Evolutionary conservation across 352 stramenopile genomes (phyloP).

Genomic region (Phytophthora multivora): DNA sequence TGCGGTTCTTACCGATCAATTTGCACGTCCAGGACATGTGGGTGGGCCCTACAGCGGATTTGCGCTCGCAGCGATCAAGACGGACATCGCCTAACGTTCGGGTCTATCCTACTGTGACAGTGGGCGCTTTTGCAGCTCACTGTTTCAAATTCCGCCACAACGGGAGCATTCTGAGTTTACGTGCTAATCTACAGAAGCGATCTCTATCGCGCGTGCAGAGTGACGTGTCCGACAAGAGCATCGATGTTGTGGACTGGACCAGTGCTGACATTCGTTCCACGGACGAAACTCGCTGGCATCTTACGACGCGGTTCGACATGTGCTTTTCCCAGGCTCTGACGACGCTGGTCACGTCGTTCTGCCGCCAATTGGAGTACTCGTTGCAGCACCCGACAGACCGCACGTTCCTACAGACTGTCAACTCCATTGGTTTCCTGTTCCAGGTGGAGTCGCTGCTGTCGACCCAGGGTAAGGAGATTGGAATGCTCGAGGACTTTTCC

Average conservation of each 20-base stretch:
- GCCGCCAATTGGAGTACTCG: constrained; percentile 67
- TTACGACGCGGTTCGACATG: constrained; percentile 80
- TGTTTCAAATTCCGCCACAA: constrained; percentile 85
- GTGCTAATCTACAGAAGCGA: constrained; percentile 59
- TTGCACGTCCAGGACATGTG: constrained; percentile 88
- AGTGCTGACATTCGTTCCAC: constrained; percentile 46
- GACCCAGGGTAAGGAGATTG: constrained; percentile 94
- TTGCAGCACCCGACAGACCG: constrained; percentile 65
- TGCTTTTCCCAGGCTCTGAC: constrained; percentile 80
- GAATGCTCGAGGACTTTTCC: constrained; percentile 94
- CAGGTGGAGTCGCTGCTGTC: constrained; percentile 94
- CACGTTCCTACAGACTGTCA: constrained; percentile 64
- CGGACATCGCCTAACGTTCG: constrained; percentile 66
- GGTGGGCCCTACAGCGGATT: constrained; percentile 68
- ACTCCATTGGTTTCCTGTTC: constrained; percentile 80
- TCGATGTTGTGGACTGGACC: constrained; percentile 57
- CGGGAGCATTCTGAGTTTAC: constrained; percentile 71
- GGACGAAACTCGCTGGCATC: constrained; percentile 78
- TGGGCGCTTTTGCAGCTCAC: constrained; percentile 81
- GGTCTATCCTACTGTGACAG: constrained; percentile 73
- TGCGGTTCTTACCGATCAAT: constrained; percentile 84
- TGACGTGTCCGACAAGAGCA: constrained; percentile 41
- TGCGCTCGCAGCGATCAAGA: constrained; percentile 68
- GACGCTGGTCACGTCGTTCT: constrained; percentile 75
- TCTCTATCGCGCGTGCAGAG: constrained; percentile 57